A percentile compares a stretch with the other conserved stretches of the same genome.
Conservation (phyloP, 352 stramenopile genomes). For the Phytopythium vexans region DNA sequence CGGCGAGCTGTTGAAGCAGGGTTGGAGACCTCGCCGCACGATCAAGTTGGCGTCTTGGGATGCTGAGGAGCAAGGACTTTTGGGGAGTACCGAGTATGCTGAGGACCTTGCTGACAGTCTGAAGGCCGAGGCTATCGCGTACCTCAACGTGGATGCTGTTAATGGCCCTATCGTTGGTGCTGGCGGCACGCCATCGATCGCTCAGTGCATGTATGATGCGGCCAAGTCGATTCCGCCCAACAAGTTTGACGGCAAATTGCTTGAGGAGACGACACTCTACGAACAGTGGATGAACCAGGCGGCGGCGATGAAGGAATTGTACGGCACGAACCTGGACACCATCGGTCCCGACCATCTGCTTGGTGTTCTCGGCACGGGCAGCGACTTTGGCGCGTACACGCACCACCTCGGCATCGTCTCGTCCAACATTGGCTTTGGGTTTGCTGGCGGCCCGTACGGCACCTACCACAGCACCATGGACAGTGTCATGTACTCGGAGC, state of each 20-base stretch:
- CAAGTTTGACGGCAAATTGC: slow-evolving; percentile 28
- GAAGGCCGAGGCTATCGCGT: slow-evolving; percentile 59
- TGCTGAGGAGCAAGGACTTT: slow-evolving; percentile 80
- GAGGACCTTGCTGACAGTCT: slow-evolving; percentile 58
- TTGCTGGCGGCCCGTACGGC: slow-evolving; percentile 38
- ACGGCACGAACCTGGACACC: slow-evolving; percentile 14
- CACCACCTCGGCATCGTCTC: too few relatives aligned
- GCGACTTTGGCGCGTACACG: slow-evolving; percentile 77
- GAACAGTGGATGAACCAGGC: slow-evolving; percentile 34
- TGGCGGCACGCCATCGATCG: slow-evolving; percentile 64
- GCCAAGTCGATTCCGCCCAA: slow-evolving; percentile 56
- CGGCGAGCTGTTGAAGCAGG: slow-evolving; percentile 48
- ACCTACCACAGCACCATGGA: slow-evolving; percentile 86
- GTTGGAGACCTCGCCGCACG: slow-evolving; percentile 69
- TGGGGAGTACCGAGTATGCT: slow-evolving; percentile 82
- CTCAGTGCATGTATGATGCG: slow-evolving; percentile 46
- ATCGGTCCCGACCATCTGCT: slow-evolving; percentile 40
- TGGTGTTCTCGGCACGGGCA: slow-evolving; percentile 45
- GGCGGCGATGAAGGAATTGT: slow-evolving; percentile 13
- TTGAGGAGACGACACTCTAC: slow-evolving; percentile 24
- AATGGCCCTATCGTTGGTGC: slow-evolving; percentile 49
- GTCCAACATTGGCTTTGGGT: slow-evolving; percentile 57
- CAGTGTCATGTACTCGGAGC: slow-evolving; percentile 68
- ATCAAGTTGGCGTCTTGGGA: slow-evolving; percentile 84
- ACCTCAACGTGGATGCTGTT: slow-evolving; percentile 86